These are phyloP conservation scores for Colletotrichum scovillei DNA, from an alignment of 2,329 filamentous ascomycete species.

Conservation along the genomic window DNA sequence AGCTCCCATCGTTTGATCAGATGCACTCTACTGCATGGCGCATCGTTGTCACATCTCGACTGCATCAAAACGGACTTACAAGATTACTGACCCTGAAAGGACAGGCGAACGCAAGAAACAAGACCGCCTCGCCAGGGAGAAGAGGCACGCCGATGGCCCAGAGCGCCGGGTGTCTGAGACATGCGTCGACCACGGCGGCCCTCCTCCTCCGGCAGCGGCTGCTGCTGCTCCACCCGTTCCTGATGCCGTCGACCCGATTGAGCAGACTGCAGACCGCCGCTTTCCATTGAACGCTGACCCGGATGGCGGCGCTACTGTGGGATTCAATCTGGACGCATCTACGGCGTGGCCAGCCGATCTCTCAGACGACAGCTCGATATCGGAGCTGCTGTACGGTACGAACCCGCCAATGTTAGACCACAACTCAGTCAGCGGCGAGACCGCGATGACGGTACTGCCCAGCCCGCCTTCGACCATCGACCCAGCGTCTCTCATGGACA, in stretches of 20 bases:
- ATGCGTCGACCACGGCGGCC: not conserved
- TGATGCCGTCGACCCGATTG: not conserved
- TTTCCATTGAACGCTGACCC: not conserved
- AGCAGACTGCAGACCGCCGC: slow-evolving; percentile 6
- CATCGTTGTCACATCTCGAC: not conserved
- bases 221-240: not conserved
- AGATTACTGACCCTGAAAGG: slow-evolving; percentile 3
- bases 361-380: slow-evolving; percentile 6
- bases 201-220: not conserved
- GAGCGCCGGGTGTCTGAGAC: slow-evolving; percentile 1
- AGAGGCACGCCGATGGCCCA: slow-evolving; percentile 7
- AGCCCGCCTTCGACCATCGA: slow-evolving; percentile 24
- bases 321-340: slow-evolving; percentile 11
- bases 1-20: not conserved
- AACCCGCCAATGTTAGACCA: not conserved
- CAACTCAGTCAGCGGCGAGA: not conserved
- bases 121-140: slow-evolving; percentile 18
- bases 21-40: not conserved
- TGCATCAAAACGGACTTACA: not conserved
- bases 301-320: slow-evolving; percentile 18
- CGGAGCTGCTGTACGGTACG: slow-evolving; percentile 10
- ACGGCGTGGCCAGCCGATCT: slow-evolving; percentile 6
- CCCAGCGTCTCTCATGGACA: slow-evolving; percentile 20
- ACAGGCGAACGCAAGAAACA: slow-evolving; percentile 44
- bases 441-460: not conserved